phyloP scores from a whole-genome alignment of 2,329 filamentous ascomycete genomes.

The Penicillium concentricum region DNA sequence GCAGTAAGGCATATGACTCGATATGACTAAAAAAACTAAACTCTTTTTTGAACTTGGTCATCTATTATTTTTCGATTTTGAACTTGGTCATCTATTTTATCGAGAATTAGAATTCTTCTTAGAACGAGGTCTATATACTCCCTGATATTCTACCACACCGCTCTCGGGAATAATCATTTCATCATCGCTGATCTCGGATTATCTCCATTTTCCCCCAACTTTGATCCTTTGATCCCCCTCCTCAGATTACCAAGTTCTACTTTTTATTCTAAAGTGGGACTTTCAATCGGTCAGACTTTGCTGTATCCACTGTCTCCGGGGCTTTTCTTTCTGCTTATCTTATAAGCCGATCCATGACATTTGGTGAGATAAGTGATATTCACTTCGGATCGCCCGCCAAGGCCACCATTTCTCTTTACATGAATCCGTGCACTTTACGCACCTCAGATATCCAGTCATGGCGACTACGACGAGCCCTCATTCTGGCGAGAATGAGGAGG shows the following conservation, averaged over 20 bases:
- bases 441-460: conserved; percentile 23
- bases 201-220: neutral
- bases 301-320: neutral
- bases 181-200: conserved; percentile 4
- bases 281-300: neutral
- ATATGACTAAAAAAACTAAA: neutral
- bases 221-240: neutral
- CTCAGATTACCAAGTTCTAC: neutral
- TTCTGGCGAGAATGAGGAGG: conserved; percentile 32
- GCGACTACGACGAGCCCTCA: conserved; percentile 25
- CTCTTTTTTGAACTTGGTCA: neutral
- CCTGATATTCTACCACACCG: conserved; percentile 4
- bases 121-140: too few relatives aligned
- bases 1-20: neutral
- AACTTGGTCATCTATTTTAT: too few relatives aligned
- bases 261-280: neutral
- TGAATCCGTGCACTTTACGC: conserved; percentile 18
- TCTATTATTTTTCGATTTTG: neutral
- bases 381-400: conserved; percentile 20
- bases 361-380: neutral
- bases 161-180: conserved; percentile 15
- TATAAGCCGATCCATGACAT: conserved; percentile 13
- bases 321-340: neutral
- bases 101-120: too few relatives aligned
- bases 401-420: conserved; percentile 19